Percentiles rank a stretch among this genome's conserved stretches.
Conservation (phyloP, 371 early-diverging fungal species). For the Rhizopus sp. region DNA sequence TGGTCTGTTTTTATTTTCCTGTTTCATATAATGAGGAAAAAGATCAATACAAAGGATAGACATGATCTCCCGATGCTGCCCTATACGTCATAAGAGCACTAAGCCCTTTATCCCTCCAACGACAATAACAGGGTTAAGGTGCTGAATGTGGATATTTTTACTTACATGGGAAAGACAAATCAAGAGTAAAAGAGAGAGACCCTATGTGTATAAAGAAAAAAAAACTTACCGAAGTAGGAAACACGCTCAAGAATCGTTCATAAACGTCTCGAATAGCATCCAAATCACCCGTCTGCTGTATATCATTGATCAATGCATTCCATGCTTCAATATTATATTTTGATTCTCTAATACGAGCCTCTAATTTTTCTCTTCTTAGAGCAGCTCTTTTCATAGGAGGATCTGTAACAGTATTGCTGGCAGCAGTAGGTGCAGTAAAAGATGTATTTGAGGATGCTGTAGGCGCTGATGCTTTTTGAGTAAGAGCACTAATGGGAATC, state of each 20-base stretch:
- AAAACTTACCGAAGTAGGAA: constrained; percentile 85
- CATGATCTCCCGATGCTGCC: no score
- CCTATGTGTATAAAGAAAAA: not conserved
- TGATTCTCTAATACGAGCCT: constrained; percentile 54
- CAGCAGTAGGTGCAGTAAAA: not conserved
- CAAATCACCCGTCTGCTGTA: constrained; percentile 59
- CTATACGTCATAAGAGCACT: no score
- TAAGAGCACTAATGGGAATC: constrained; percentile 53
- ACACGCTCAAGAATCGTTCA: constrained; percentile 74
- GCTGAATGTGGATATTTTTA: not conserved
- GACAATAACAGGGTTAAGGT: no score
- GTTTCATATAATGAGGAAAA: no score
- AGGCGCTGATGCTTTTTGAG: constrained; percentile 25
- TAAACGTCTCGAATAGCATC: constrained; percentile 68
- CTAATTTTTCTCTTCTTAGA: constrained; percentile 52
- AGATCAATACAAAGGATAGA: no score
- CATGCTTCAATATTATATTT: constrained; percentile 75
- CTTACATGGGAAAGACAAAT: not conserved
- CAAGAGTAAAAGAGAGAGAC: constrained; percentile 7
- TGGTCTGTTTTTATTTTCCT: no score
- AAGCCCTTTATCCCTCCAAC: no score
- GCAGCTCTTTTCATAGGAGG: constrained; percentile 29
- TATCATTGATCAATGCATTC: constrained; percentile 61
- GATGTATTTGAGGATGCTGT: constrained; percentile 7
- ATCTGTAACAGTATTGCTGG: constrained; percentile 1